Base-by-base conservation (phyloP, 495 filamentous ascomycete species). In the Penicillium dipodomyicola region DNA sequence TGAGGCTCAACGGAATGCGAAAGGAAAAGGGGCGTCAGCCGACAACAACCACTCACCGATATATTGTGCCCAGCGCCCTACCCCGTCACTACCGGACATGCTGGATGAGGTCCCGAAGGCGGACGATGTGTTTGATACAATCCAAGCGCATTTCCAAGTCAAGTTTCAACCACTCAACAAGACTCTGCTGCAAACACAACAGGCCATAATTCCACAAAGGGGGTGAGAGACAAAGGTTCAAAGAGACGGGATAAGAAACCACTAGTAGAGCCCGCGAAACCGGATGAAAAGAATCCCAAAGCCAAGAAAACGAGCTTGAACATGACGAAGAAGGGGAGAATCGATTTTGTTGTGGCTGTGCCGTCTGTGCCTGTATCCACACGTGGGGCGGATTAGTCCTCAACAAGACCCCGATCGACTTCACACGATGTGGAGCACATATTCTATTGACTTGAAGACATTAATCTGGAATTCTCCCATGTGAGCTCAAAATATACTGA, bases 241-340 rank as follows among this genome's bases (percentile, higher is more conserved):
- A 17, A 5, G 29, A 27, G 7, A 23, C 25, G 5, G 30, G 7
- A 11, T n/a, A 23, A 15, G 30, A 37, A 11, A 35, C 1, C 25
- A 11, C 30, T 20, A 9, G 14, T 15, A 23, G 12, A 51, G 33
- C 22, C 22, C 35, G 35, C 4, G 19, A 52, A 51, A 41, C 15
- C 35, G 9, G 33, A 37, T 12, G 35, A 15, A 40, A 33, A 20
- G 10, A 27, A 19, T 8, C 23, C 39, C 19, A 15, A 37, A 19
- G 32, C 47, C 30, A 49, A 37, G 32, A 63, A 63, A 32, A 87
- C 71, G 19, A 84, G 81, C 15, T 86, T 82, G 10, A 88, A 72
- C 58, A 78, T 74, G 32, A 75, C 83, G 33, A 76, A 64, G 37
- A 41, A 47, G 29, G 29, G 30, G 22, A 39, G 35, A 23, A 46